Conservation (phyloP, 2,329 filamentous ascomycete genomes). For the Didymella keratinophila region DNA sequence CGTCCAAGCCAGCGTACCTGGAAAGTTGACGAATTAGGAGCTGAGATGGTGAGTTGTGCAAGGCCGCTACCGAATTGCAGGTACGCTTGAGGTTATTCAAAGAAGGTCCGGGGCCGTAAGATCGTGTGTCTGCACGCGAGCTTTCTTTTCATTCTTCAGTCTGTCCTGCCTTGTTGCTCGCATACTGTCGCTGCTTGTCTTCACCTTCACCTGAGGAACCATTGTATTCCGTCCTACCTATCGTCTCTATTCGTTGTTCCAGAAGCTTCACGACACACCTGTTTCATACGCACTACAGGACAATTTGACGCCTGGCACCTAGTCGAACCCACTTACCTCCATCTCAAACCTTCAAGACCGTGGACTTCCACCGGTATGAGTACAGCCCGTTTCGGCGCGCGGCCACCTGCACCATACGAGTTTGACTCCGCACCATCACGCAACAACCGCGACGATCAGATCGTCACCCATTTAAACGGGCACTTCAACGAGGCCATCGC, state of each 20-base stretch:
- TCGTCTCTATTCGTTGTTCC: conserved; percentile 3
- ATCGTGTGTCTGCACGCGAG: conserved; percentile 9
- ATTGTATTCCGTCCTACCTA: not conserved
- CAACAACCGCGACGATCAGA: conserved; percentile 33
- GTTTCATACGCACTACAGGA: not conserved
- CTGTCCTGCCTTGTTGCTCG: conserved; percentile 28
- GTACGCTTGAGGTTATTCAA: conserved; percentile 15
- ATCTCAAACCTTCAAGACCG: not conserved
- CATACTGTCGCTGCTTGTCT: conserved; percentile 8
- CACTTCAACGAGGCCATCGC: conserved; percentile 33
- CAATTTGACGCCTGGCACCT: not conserved
- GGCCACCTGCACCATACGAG: conserved; percentile 8
- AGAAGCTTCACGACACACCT: not conserved
- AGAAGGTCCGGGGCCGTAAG: conserved; percentile 14
- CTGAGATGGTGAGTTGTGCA: conserved; percentile 23
- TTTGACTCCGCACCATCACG: conserved; percentile 16
- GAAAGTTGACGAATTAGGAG: conserved; percentile 38
- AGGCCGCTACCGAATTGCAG: conserved; percentile 17
- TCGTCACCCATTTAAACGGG: conserved; percentile 38
- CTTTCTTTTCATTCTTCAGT: conserved; percentile 7
- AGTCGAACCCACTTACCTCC: not conserved
- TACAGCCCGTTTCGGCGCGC: conserved; percentile 2
- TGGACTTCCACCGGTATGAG: not conserved
- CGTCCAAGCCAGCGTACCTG: conserved; percentile 36
- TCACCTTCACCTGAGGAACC: conserved; percentile 6